phyloP scores from a whole-genome alignment of 441 rosid species.

The Theobroma grandiflorum region DNA sequence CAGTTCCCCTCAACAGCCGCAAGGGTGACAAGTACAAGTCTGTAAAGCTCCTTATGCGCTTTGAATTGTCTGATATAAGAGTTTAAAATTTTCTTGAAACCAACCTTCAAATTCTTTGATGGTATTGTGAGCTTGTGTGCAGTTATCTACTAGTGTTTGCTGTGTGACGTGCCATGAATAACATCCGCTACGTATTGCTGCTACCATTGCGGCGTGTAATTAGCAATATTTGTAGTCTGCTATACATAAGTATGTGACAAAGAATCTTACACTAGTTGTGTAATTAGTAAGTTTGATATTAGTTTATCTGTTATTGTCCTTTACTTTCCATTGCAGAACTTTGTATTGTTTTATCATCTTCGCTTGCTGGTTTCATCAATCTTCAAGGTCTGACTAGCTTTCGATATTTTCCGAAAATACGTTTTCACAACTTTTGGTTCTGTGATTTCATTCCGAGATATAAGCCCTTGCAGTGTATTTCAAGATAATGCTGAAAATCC shows the following conservation, averaged over 20 bases:
- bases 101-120: slow-evolving; percentile 21
- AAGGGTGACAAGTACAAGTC: slow-evolving; percentile 61
- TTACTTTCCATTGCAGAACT: background rate
- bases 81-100: slow-evolving; percentile 32
- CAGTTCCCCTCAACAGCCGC: slow-evolving; percentile 50
- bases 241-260: background rate
- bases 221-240: background rate
- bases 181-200: slow-evolving; percentile 7
- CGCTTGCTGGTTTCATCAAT: background rate
- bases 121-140: slow-evolving; percentile 28
- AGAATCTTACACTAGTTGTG: background rate
- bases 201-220: background rate
- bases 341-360: background rate
- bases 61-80: slow-evolving; percentile 46
- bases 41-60: slow-evolving; percentile 73
- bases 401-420: background rate
- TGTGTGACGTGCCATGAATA: slow-evolving; percentile 12
- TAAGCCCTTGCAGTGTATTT: background rate
- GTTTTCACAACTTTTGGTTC: background rate
- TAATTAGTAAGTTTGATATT: background rate
- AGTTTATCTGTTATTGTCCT: background rate
- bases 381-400: background rate
- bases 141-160: background rate
- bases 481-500: background rate
- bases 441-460: background rate